phyloP scores from a whole-genome alignment of 2,329 filamentous ascomycete genomes.

The Trichoderma sp. region DNA sequence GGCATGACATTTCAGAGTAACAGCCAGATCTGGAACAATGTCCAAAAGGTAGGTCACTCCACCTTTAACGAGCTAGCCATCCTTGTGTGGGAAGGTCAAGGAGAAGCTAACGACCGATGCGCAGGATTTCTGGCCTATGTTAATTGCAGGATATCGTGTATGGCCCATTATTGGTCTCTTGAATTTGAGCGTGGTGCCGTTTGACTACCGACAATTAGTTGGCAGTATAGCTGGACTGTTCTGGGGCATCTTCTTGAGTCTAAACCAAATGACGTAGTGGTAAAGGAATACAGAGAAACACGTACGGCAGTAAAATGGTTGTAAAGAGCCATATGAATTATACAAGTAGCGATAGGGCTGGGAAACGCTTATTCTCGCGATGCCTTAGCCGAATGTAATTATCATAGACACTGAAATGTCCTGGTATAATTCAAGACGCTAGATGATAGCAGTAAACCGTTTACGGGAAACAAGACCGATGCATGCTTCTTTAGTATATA shows the following conservation, averaged over 20 bases:
- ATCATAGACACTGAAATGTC: neutral
- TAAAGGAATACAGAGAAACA: neutral
- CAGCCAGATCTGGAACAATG: conserved; percentile 11
- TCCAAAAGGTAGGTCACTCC: conserved; percentile 7
- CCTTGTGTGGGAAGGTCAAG: neutral
- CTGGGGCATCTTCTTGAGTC: conserved; percentile 19
- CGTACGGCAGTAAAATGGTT: neutral
- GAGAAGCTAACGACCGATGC: neutral
- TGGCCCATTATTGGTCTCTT: conserved; percentile 20
- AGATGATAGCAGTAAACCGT: neutral
- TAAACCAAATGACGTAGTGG: conserved; percentile 17
- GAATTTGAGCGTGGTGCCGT: conserved; percentile 22
- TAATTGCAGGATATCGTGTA: conserved; percentile 21
- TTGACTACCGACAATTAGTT: conserved; percentile 22
- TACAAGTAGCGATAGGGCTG: neutral
- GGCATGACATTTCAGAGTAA: conserved; percentile 19
- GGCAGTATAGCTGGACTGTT: conserved; percentile 14
- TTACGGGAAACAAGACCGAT: conserved; percentile 4
- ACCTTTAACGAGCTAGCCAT: neutral
- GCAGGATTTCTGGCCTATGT: conserved; percentile 25
- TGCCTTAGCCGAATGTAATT: neutral
- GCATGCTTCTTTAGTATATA: conserved; percentile 2
- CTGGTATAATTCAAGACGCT: neutral
- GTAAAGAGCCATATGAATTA: neutral
- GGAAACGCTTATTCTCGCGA: neutral